Conservation (phyloP, 306 rosid genomes). For the Sicyos baderoa region DNA sequence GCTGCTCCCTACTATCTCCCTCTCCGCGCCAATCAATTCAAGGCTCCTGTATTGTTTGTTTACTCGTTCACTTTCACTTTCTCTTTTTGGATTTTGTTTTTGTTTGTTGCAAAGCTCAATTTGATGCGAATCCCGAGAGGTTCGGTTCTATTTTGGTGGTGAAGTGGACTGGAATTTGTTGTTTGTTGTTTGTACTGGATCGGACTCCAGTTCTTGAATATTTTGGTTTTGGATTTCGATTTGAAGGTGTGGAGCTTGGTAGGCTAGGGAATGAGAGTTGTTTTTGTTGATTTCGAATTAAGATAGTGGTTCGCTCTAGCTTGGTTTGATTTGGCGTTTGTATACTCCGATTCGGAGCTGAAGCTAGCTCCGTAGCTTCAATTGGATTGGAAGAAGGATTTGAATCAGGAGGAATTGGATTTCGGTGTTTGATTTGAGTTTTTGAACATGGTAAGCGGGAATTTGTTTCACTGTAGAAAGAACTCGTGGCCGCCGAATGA, state of each 20-base stretch:
- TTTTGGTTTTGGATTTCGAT: background rate
- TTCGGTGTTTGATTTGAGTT: background rate
- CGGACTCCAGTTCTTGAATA: conserved; percentile 10
- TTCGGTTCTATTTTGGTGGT: conserved; percentile 7
- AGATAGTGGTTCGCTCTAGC: conserved; percentile 3
- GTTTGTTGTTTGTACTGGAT: background rate
- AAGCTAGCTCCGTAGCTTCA: conserved; percentile 16
- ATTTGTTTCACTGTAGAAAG: conserved; percentile 66
- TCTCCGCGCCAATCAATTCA: conserved; percentile 15
- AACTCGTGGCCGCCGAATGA: conserved; percentile 96
- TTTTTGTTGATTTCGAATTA: conserved; percentile 8
- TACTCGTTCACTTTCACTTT: background rate
- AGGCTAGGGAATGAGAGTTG: background rate
- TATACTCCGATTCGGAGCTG: conserved; percentile 12
- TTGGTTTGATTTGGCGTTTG: background rate
- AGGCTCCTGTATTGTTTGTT: background rate
- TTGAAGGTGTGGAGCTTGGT: conserved; percentile 8
- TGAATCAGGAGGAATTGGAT: background rate
- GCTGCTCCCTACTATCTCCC: conserved; percentile 1
- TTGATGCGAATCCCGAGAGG: conserved; percentile 3
- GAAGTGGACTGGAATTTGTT: conserved; percentile 20
- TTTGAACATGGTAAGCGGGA: conserved; percentile 55
- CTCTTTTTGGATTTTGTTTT: background rate
- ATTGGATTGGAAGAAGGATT: conserved; percentile 6
- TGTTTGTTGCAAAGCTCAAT: background rate